Conservation (phyloP, 75 land plant species). For the Cryptomeria japonica region DNA sequence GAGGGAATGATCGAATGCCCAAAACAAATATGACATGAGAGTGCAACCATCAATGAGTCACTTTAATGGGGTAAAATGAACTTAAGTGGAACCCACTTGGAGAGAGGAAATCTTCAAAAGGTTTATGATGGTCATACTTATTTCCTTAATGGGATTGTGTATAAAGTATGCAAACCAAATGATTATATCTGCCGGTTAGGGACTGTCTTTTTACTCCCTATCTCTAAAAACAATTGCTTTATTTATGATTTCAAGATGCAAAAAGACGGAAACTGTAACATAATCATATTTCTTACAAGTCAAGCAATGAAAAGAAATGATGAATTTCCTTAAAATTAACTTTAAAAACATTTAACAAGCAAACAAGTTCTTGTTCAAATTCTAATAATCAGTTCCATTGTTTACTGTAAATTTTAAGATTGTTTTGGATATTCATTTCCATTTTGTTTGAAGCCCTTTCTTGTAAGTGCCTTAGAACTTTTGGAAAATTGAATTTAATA, state of each 20-base stretch:
- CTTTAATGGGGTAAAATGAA: too few relatives aligned
- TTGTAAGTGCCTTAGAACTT: not conserved
- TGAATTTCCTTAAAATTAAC: not conserved
- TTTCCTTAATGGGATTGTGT: not conserved
- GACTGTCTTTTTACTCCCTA: too few relatives aligned
- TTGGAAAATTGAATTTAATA: not conserved
- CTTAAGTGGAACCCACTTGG: not conserved
- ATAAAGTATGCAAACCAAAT: not conserved
- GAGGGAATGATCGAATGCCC: not conserved
- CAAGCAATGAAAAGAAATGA: not conserved
- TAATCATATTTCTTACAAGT: not conserved
- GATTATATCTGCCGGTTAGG: not conserved
- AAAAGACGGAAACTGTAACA: not conserved
- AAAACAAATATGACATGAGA: not conserved
- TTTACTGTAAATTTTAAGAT: not conserved
- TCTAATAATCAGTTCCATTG: not conserved
- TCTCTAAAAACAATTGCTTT: too few relatives aligned
- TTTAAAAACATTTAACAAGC: not conserved
- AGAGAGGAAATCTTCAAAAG: not conserved
- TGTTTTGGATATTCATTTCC: not conserved
- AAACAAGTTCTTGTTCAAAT: not conserved
- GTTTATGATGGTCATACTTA: not conserved
- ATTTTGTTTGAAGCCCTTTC: not conserved
- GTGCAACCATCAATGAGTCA: not conserved
- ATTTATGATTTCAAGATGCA: not conserved